These are phyloP conservation scores for Diaporthe sp. DNA, from an alignment of 2,329 filamentous ascomycete species.

Conservation along the genomic window DNA sequence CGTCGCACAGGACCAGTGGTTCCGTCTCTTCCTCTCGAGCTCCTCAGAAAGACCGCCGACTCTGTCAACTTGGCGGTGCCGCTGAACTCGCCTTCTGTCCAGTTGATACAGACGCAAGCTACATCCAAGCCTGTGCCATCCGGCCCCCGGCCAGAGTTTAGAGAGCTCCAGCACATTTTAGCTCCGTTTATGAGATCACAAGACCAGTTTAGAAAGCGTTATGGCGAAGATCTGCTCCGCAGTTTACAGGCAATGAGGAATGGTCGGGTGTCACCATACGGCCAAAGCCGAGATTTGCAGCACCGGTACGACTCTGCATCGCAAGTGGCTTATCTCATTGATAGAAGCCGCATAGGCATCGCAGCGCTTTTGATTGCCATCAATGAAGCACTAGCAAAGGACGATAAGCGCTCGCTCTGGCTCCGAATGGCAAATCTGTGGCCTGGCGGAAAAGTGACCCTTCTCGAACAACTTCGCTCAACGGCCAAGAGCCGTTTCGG, in stretches of 20 bases:
- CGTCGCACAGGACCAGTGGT: neutral
- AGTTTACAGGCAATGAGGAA: neutral
- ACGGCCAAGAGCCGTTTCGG: slow-evolving; percentile 44
- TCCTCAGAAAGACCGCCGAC: neutral
- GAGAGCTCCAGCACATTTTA: neutral
- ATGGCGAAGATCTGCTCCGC: neutral
- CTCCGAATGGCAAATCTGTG: slow-evolving; percentile 53
- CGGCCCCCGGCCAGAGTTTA: neutral
- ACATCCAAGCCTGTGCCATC: neutral
- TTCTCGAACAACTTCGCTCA: slow-evolving; percentile 60
- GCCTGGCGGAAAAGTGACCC: slow-evolving; percentile 52
- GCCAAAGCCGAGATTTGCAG: neutral
- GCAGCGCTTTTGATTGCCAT: neutral
- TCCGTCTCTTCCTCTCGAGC: neutral
- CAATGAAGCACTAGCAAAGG: neutral
- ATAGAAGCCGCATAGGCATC: neutral
- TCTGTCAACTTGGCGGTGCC: accelerated
- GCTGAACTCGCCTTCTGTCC: neutral
- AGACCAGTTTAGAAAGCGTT: neutral
- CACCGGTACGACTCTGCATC: neutral
- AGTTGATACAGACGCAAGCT: neutral
- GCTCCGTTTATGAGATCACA: neutral
- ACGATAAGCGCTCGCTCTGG: slow-evolving; percentile 46
- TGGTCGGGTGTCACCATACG: accelerated
- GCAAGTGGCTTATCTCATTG: neutral